A percentile compares a stretch with the other conserved stretches of the same genome.
Evolutionary conservation across 2,329 filamentous ascomycete species (phyloP).

Genomic region (Hypoxylon sp.): DNA sequence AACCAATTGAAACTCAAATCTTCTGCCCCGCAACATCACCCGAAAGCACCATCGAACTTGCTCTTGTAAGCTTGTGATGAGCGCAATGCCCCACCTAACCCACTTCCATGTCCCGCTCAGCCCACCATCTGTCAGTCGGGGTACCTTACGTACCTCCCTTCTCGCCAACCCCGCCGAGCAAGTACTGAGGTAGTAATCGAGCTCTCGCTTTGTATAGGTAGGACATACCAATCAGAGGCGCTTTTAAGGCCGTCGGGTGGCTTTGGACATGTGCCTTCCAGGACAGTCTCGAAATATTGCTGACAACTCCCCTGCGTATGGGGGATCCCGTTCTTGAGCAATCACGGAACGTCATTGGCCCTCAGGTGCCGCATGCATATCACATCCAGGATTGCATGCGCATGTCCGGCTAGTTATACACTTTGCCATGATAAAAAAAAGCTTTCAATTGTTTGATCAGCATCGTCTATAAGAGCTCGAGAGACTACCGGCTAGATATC

Average conservation of each 20-base stretch:
- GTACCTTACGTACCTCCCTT: not conserved
- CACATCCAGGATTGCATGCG: constrained; percentile 29
- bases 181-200: constrained; percentile 19
- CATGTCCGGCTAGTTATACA: constrained; percentile 27
- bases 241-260: constrained; percentile 3
- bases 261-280: constrained; percentile 11
- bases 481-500: constrained; percentile 16
- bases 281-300: constrained; percentile 26
- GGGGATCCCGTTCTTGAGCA: constrained; percentile 26
- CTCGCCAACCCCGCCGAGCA: constrained; percentile 14
- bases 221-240: constrained; percentile 31
- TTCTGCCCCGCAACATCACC: constrained; percentile 34
- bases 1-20: constrained; percentile 40
- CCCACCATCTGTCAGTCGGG: constrained; percentile 1
- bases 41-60: constrained; percentile 5
- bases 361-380: constrained; percentile 36
- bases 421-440: constrained; percentile 18
- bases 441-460: constrained; percentile 27
- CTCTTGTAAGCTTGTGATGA: constrained; percentile 22
- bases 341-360: constrained; percentile 45
- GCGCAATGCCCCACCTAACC: constrained; percentile 32
- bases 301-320: constrained; percentile 35
- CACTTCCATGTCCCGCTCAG: constrained; percentile 20
- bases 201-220: constrained; percentile 10
- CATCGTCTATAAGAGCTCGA: constrained; percentile 29